phyloP scores from a whole-genome alignment of 108 stramenopile species.

The Skeletonema menzelii region DNA sequence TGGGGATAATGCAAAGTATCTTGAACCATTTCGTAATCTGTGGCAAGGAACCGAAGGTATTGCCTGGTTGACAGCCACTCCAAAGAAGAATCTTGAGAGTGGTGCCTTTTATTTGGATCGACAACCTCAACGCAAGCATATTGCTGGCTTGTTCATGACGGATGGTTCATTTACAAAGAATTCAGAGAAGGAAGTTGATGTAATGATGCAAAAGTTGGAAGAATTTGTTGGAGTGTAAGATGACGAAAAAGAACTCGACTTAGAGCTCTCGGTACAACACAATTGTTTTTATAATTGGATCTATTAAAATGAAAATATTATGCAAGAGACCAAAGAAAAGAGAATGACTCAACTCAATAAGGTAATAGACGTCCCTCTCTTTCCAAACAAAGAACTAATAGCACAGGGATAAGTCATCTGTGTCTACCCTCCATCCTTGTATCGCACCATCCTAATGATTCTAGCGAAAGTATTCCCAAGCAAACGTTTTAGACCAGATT shows the following conservation, averaged over 20 bases:
- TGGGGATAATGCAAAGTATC: conserved; percentile 74
- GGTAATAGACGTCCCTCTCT: neutral
- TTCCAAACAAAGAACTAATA: conserved; percentile 1
- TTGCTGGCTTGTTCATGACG: conserved; percentile 83
- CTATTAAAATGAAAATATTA: conserved; percentile 11
- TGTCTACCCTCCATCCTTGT: neutral
- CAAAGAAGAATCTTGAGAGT: conserved; percentile 54
- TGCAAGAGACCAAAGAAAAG: conserved; percentile 12
- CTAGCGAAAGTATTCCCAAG: neutral
- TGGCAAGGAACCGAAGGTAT: conserved; percentile 96
- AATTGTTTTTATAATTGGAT: neutral
- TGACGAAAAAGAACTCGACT: too few species aligned
- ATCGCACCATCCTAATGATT: neutral
- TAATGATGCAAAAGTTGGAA: conserved; percentile 76
- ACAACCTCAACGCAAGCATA: conserved; percentile 73
- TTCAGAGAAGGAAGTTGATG: conserved; percentile 67
- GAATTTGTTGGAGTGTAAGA: conserved; percentile 49
- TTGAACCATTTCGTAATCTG: conserved; percentile 80
- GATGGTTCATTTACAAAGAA: conserved; percentile 87
- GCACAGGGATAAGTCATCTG: neutral
- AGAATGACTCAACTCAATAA: neutral
- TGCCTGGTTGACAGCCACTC: conserved; percentile 71
- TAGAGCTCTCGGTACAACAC: too few species aligned
- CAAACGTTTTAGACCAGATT: neutral
- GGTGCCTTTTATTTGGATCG: conserved; percentile 93